Evolutionary conservation across 1,284 basidiomycete species (phyloP).

Genomic region (Cutaneotrichosporon cavernicola): DNA sequence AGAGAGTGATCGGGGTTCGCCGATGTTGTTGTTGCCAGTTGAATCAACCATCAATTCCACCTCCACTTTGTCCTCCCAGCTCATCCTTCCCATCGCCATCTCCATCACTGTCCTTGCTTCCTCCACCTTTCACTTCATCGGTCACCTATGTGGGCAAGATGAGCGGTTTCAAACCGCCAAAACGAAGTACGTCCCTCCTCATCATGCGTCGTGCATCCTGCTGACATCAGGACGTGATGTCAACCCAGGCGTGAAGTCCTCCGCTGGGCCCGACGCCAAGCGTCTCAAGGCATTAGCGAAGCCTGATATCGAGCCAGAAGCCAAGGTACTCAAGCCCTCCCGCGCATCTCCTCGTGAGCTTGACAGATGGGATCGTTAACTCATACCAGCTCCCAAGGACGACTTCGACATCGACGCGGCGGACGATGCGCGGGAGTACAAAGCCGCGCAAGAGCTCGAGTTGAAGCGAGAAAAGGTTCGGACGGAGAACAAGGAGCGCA

Average conservation of each 20-base stretch:
- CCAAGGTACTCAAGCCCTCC: slow-evolving; percentile 3
- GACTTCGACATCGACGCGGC: slow-evolving; percentile 37
- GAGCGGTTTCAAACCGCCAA: neutral
- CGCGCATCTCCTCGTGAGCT: slow-evolving; percentile 19
- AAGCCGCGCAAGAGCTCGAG: slow-evolving; percentile 19
- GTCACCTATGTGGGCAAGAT: neutral
- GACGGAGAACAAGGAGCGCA: neutral
- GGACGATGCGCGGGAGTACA: slow-evolving; percentile 31
- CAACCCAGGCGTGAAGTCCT: neutral
- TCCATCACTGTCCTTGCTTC: neutral
- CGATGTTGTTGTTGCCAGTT: neutral
- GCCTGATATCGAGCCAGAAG: neutral
- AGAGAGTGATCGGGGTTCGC: neutral
- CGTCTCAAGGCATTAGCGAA: neutral
- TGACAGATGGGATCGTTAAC: no score
- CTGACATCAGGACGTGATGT: neutral
- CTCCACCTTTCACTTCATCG: neutral
- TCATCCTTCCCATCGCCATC: neutral
- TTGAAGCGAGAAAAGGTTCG: slow-evolving; percentile 11
- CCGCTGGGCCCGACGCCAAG: neutral
- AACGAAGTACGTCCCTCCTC: neutral
- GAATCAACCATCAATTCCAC: neutral
- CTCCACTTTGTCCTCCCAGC: neutral
- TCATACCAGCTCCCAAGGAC: slow-evolving; percentile 29
- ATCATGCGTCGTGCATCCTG: neutral